These are phyloP conservation scores for Erigeron philadelphicus DNA, from an alignment of 140 eudicot genomes.

Conservation along the genomic window DNA sequence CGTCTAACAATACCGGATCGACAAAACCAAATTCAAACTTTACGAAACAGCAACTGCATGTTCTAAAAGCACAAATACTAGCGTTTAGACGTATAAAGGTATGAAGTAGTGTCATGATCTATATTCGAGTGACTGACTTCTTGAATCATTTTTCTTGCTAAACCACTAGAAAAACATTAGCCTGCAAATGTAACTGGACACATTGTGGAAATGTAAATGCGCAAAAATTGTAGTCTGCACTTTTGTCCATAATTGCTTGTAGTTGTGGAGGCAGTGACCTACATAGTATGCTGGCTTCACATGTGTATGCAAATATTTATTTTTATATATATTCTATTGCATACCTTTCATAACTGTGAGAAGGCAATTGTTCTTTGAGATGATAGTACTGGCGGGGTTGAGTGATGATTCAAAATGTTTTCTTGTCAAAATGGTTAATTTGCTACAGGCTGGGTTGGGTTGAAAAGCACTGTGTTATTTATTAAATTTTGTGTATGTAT, in stretches of 20 bases:
- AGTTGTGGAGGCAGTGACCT: not conserved
- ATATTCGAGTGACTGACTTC: not conserved
- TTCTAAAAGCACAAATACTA: constrained; percentile 88
- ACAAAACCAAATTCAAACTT: constrained; percentile 40
- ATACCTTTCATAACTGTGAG: not conserved
- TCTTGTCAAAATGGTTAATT: not conserved
- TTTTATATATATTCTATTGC: not conserved
- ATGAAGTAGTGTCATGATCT: constrained; percentile 14
- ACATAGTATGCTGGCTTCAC: not conserved
- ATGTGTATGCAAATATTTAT: not conserved
- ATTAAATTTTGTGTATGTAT: too few relatives aligned
- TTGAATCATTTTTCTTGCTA: not conserved
- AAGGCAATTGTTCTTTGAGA: not conserved
- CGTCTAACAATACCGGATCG: constrained; percentile 28
- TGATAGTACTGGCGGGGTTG: not conserved
- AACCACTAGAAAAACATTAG: not conserved
- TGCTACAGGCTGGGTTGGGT: not conserved
- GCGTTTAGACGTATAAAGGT: constrained; percentile 96
- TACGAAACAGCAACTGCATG: constrained; percentile 86
- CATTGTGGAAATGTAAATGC: constrained; percentile 7
- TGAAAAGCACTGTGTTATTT: not conserved
- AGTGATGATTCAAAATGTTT: not conserved
- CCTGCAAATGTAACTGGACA: not conserved
- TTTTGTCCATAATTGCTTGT: not conserved
- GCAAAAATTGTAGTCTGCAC: not conserved